Base-by-base conservation (phyloP, 129 eudicot genomes). In the Tanacetum coccineum region DNA sequence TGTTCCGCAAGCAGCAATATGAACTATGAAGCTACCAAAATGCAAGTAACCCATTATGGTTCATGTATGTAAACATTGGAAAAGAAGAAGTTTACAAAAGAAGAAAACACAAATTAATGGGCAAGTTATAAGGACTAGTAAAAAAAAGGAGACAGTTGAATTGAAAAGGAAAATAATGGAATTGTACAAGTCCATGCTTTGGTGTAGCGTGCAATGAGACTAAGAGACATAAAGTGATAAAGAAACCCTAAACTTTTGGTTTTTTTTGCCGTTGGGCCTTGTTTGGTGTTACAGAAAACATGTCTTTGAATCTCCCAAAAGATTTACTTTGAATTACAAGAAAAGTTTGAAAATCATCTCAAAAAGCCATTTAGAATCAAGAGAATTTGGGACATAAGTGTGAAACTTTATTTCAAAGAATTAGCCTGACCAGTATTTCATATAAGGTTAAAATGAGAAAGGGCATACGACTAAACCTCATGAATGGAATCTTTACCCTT, bases 171-270 rank as follows among this genome's bases (percentile, higher is more conserved):
- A 28, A 21, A 62, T 67, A 68, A 58, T 69, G 70, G 58, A 79
- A 74, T 36, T 55, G 76, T 51, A 79, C 72, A 70, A 55, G 64
- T 79, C 70, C 70, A 70, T 75, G 80, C 64, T 65, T 55, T 75
- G 72, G 63, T 75, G 74, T 70, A 66, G 78, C 84, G 70, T 75
- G 77, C 81, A 62, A 75, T 64, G 76, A 58, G 76, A 68, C 75
- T 74, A 70, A 61, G 66, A 80, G 84, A 70, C 80, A 74, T 74
- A 74, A 80, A 70, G 83, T 56, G 70, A 45, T 20, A 74, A 71
- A 72, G 76, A 74, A 66, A 20, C 64, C 45, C 62, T 20, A 44
- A 69, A 71, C 67, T 70, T 76, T 70, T 70, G 77, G 56, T 67
- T 56, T 48, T 62, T 68, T 21, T 63, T 21, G 69, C 70, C 65